Conservation (phyloP, 306 rosid species). For the Ammopiptanthus mongolicus region DNA sequence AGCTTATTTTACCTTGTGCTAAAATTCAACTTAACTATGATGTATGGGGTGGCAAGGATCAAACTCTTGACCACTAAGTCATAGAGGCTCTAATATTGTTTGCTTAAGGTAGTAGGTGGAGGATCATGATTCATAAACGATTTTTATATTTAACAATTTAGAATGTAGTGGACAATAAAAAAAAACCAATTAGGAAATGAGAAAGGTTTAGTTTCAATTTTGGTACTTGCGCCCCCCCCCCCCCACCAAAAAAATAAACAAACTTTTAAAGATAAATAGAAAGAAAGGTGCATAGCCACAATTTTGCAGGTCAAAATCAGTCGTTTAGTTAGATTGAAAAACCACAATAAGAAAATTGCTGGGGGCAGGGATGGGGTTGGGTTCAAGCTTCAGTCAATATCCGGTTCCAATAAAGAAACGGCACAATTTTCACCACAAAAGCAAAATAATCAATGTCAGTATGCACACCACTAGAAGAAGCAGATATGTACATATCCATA, state of each 20-base stretch:
- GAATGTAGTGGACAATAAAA: not conserved
- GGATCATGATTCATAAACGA: not conserved
- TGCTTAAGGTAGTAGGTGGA: not conserved
- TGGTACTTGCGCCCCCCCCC: not conserved
- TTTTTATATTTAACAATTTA: not conserved
- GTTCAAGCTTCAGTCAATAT: not conserved
- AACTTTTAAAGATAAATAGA: not conserved
- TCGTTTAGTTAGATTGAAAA: not conserved
- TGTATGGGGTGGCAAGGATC: not conserved
- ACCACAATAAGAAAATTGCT: not conserved
- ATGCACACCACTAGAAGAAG: slow-evolving; percentile 14
- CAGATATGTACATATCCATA: slow-evolving; percentile 20
- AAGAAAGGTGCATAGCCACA: not conserved
- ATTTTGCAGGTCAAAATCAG: not conserved
- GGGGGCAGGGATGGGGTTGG: not conserved
- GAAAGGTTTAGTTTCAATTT: not conserved
- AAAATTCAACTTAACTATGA: not conserved
- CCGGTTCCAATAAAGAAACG: not conserved
- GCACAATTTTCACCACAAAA: slow-evolving; percentile 9
- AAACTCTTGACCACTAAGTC: not conserved
- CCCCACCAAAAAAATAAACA: not conserved
- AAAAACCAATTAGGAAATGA: slow-evolving; percentile 4
- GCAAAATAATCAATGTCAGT: not conserved
- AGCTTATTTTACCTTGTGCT: not conserved
- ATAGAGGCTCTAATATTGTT: not conserved